Evolutionary conservation across 2,329 filamentous ascomycete species (phyloP), one percentile per base, ranked within the genome.

Genomic region (Botrytis pseudocinerea): DNA sequence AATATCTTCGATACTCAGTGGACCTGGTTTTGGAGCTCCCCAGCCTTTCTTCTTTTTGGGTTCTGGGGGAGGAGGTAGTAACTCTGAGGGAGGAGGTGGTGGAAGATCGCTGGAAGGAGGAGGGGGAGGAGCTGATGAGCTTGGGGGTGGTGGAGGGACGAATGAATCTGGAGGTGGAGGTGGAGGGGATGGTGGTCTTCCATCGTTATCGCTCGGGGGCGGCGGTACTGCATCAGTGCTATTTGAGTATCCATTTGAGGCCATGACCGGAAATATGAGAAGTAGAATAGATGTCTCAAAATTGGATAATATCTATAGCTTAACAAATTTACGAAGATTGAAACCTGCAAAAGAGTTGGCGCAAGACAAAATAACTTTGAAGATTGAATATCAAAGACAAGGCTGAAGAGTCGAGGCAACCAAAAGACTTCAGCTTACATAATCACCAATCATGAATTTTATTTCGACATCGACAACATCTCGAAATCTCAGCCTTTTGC

Each of bases 1-100:
- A 7, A 97, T 87, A 78, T 97, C 93, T 82, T 97, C 94, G 73
- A 97, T 91, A 80, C 93, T 95, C 65, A 97, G 85, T 14, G 92
- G 92, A 68, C 79, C 79, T 14, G 79, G 78, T 64, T 77, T 78
- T 80, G 80, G 74, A 35, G 83, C 78, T 20, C 85, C 85, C 85
- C 85, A 88, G 77, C 87, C 87, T 69, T 81, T 78, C 78, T 89
- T 88, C 79, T 88, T 88, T 77, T 86, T 81, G 70, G 77, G 76
- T 84, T 82, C 85, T 32, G 86, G 84, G 32, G 85, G 83, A 9
- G 83, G 86, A 20, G 82, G 82, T 32, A 76, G 62, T 32, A 78
- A 76, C 60, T 84, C 83, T 25, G 81, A 78, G 40, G 82, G 80
- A 10, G 82, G 80, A 10, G 82, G 82, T 28, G 81, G 82, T 22